Evolutionary conservation across 2,329 filamentous ascomycete genomes (phyloP), one percentile per base, ranked within the genome.

Genomic region (Pseudonectria foliicola): DNA sequence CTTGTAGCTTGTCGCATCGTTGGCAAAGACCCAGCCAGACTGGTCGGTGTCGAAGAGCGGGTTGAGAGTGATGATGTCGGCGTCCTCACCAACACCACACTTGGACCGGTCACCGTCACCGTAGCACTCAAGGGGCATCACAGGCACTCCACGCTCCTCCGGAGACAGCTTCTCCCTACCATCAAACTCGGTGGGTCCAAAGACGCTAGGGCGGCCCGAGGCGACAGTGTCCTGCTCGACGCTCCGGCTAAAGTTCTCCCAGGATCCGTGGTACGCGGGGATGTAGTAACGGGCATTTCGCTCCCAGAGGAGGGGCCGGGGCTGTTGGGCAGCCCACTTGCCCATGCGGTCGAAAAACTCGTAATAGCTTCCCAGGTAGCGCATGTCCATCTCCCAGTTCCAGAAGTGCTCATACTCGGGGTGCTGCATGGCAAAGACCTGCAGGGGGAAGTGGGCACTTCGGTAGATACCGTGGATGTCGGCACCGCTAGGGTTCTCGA

Each of bases 261-360:
- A 88, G 18, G 66, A 67, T 21, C 81, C 82, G 49, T 88, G 83
- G 24, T 79, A 67, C 0, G 67, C 64, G 0, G 84, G 85, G 7
- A 88, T 77, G 55, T 87, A 90, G 62, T 88, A 90, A 42, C 82
- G 79, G 15, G 78, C 71, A 32, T 77, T 81, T 31, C 84, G 76
- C 56, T 90, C 85, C 85, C 85, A 90, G 8, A 87, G 67, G n/a
- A 77, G 75, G 40, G 77, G 73, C 18, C 83, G 75, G 2, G 80
- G 76, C 54, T 90, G 83, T 31, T 74, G 58, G 37, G 70, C 71
- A 2, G 80, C 76, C 78, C 83, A 90, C 29, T 69, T 64, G 11
- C 71, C 70, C 10, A 86, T 67, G 28, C 77, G 73, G 42, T 82
- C 70, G 44, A 90, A 80, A 11, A 90, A 71, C 52, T 89, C 82